phyloP scores from a whole-genome alignment of 768 basidiomycete genomes.

The Naganishia antarctica region DNA sequence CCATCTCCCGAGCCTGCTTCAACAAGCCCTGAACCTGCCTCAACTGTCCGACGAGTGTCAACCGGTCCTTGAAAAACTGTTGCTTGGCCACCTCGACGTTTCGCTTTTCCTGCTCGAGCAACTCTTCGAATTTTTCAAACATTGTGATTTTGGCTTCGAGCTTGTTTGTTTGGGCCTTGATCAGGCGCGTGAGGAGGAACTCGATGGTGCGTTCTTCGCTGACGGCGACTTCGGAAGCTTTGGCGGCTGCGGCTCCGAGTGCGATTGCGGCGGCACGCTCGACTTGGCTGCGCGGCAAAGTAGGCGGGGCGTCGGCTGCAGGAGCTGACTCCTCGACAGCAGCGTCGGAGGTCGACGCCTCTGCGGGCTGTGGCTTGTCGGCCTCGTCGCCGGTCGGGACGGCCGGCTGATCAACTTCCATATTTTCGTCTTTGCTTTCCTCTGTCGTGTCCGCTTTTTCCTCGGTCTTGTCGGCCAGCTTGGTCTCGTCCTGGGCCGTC shows the following conservation, averaged over 20 bases:
- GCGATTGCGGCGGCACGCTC: conserved; percentile 75
- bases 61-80: conserved; percentile 71
- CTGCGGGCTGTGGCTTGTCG: conserved; percentile 22
- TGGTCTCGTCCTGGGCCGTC: conserved; percentile 41
- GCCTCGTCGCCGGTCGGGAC: conserved; percentile 6
- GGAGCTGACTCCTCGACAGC: too few species aligned
- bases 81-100: conserved; percentile 75
- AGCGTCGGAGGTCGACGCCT: too few species aligned
- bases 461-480: conserved; percentile 47
- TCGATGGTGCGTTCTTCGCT: conserved; percentile 79
- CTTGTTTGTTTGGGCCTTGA: conserved; percentile 70
- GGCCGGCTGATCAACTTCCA: conserved; percentile 54
- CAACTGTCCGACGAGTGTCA: conserved; percentile 42
- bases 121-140: conserved; percentile 91
- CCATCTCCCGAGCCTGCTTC: conserved; percentile 33
- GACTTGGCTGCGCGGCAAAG: conserved; percentile 26
- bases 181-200: conserved; percentile 66
- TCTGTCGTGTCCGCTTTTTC: conserved; percentile 30
- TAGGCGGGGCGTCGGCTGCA: conserved; percentile 18
- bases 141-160: conserved; percentile 90
- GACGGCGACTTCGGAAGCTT: conserved; percentile 71
- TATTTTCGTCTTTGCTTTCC: conserved; percentile 38
- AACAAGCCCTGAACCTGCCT: conserved; percentile 41
- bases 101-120: conserved; percentile 84
- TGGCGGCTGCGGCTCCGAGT: conserved; percentile 79